Evolutionary conservation across 305 asterid species (phyloP), one percentile per base, ranked within the genome.

Genomic region (Solanum chacoense): DNA sequence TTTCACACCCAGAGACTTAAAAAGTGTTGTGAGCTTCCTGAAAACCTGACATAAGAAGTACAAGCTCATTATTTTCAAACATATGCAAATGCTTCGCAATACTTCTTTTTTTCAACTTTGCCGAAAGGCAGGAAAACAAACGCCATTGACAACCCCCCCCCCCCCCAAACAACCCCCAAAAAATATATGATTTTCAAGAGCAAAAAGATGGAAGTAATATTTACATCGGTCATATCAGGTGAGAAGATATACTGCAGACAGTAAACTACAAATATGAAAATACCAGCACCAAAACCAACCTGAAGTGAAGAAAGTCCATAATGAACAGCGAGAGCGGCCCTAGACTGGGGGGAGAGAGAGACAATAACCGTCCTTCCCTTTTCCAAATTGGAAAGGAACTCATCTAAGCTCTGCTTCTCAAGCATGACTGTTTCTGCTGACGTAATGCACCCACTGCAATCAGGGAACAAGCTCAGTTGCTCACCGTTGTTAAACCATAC

Each of bases 401-500:
- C 99, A 77, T 95, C 99, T 83, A 94, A 91, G 93, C 99, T 97
- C 94, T 97, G 99, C 92, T 94, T 96, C 95, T 97, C 99, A 88
- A 97, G 99, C 98, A 97, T 94, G 87, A 97, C 98, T 0, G 99
- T 95, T 94, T 97, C 99, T 72, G 99, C 99, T 7, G 99, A 96
- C 37, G 99, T 97, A 88, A 97, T 92, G 92, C 99, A 97, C 50
- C 98, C 99, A 93, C 99, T 97, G 96, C 93, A 95, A 89, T 91
- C 72, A 91, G 72, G 73, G 16, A 86, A 63, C 74, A 89, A n/a
- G 38, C 74, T 90, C 74, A 90, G 92, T 86, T 59, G 65, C 74
- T 86, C 28, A 20, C 42, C 50, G 4, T 3, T 71, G 18, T 74
- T 59, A 34, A 24, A 71, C 75, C 85, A 42, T 74, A 18, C 42